A percentile compares a stretch with the other conserved stretches of the same genome.
phyloP scores from a whole-genome alignment of 108 stramenopile species.

The Bacterosira constricta region DNA sequence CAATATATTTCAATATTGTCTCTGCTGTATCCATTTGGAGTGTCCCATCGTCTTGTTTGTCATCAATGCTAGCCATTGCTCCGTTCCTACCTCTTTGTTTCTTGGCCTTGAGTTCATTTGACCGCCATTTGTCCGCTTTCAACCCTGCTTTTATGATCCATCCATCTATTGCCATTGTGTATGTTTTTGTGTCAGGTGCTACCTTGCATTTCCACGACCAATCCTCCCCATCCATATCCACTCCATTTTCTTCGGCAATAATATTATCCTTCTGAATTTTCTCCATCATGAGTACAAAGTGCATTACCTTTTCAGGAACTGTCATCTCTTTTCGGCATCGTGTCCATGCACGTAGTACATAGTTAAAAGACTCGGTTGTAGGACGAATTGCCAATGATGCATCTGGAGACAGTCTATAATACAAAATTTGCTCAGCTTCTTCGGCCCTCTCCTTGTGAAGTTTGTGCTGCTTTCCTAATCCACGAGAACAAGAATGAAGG shows the following conservation, averaged over 20 bases:
- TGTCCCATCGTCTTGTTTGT: slow-evolving; percentile 51
- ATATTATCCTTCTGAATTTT: slow-evolving; percentile 46
- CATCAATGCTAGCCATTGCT: not conserved
- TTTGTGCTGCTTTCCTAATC: slow-evolving; percentile 51
- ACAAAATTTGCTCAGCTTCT: slow-evolving; percentile 60
- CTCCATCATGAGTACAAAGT: slow-evolving; percentile 68
- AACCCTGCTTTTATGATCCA: slow-evolving; percentile 55
- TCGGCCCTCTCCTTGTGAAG: slow-evolving; percentile 27
- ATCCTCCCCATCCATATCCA: slow-evolving; percentile 49
- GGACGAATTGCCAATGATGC: slow-evolving; percentile 49
- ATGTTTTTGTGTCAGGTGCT: slow-evolving; percentile 67
- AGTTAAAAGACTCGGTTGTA: slow-evolving; percentile 77
- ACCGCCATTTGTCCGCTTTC: slow-evolving; percentile 45
- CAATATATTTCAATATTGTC: slow-evolving; percentile 62
- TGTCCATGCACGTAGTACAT: slow-evolving; percentile 79
- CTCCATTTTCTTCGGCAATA: slow-evolving; percentile 17
- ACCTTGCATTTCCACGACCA: slow-evolving; percentile 40
- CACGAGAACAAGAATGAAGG: slow-evolving; percentile 69
- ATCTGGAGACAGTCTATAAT: slow-evolving; percentile 34
- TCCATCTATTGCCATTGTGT: slow-evolving; percentile 75
- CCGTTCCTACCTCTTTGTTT: slow-evolving; percentile 9
- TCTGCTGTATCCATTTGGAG: slow-evolving; percentile 62
- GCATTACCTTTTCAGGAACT: slow-evolving; percentile 51
- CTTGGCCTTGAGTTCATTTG: slow-evolving; percentile 8
- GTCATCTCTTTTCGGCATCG: slow-evolving; percentile 51